Percentiles rank a stretch among this genome's conserved stretches.
Evolutionary conservation across 768 basidiomycete species (phyloP).

Genomic region (Dioszegia hungarica): DNA sequence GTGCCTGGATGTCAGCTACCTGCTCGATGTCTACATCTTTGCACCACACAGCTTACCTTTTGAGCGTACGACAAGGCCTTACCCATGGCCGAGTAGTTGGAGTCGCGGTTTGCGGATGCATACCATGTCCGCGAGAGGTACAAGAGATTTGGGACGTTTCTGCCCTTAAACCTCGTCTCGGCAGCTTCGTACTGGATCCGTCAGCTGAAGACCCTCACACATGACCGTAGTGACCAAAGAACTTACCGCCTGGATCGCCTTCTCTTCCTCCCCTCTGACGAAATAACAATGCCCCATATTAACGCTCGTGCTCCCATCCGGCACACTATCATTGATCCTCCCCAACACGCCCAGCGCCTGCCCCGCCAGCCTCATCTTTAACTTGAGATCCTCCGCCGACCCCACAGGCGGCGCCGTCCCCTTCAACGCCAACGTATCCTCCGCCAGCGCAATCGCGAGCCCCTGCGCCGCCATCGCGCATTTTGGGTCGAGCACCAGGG

Average conservation of each 20-base stretch:
- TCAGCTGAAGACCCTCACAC: not conserved
- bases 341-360: slow-evolving; percentile 86
- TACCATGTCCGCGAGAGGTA: slow-evolving; percentile 93
- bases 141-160: slow-evolving; percentile 69
- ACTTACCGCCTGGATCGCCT: slow-evolving; percentile 89
- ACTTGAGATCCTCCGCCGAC: slow-evolving; percentile 59
- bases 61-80: slow-evolving; percentile 80
- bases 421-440: slow-evolving; percentile 71
- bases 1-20: slow-evolving; percentile 57
- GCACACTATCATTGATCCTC: slow-evolving; percentile 80
- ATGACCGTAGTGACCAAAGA: too few relatives aligned
- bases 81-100: slow-evolving; percentile 72
- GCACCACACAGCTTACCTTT: slow-evolving; percentile 57
- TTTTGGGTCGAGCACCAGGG: slow-evolving; percentile 70
- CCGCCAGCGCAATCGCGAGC: slow-evolving; percentile 86
- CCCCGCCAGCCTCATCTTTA: slow-evolving; percentile 61
- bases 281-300: slow-evolving; percentile 98
- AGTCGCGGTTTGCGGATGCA: slow-evolving; percentile 84
- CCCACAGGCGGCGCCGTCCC: slow-evolving; percentile 46
- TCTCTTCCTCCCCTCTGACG: slow-evolving; percentile 84
- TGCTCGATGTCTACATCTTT: not conserved
- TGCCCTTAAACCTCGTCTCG: slow-evolving; percentile 67
- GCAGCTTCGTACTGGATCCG: slow-evolving; percentile 79
- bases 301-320: slow-evolving; percentile 78
- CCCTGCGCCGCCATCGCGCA: slow-evolving; percentile 95